These are phyloP conservation scores for Arachis hypogaea DNA, from an alignment of 306 rosid genomes.

Conservation along the genomic window DNA sequence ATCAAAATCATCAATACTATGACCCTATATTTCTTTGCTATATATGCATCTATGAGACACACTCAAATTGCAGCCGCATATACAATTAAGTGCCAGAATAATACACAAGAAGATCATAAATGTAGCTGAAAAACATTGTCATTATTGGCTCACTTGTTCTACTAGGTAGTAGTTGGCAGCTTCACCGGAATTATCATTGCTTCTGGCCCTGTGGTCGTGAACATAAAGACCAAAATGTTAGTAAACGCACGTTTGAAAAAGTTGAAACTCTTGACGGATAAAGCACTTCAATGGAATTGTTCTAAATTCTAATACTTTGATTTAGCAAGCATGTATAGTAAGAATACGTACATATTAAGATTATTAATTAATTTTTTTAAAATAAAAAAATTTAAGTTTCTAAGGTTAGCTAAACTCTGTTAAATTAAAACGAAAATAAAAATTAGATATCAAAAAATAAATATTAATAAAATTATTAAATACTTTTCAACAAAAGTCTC, in stretches of 20 bases:
- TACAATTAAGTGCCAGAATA: constrained; percentile 4
- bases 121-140: not conserved
- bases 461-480: not conserved
- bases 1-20: not conserved
- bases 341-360: too few relatives aligned
- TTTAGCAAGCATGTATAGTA: too few relatives aligned
- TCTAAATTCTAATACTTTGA: too few relatives aligned
- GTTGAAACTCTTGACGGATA: too few relatives aligned
- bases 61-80: constrained; percentile 9
- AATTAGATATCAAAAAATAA: too few relatives aligned
- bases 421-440: too few relatives aligned
- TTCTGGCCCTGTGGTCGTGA: not conserved
- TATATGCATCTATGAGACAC: not conserved
- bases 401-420: too few relatives aligned
- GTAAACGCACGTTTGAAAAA: not conserved
- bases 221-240: not conserved
- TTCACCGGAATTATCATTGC: not conserved
- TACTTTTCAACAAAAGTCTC: not conserved
- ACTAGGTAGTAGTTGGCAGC: not conserved
- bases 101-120: not conserved
- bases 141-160: constrained; percentile 1
- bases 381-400: too few relatives aligned
- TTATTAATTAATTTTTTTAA: too few relatives aligned
- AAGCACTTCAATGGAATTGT: too few relatives aligned
- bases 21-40: not conserved